These are phyloP conservation scores for Lentinula raphanica DNA, from an alignment of 768 basidiomycete genomes.

Conservation along the genomic window DNA sequence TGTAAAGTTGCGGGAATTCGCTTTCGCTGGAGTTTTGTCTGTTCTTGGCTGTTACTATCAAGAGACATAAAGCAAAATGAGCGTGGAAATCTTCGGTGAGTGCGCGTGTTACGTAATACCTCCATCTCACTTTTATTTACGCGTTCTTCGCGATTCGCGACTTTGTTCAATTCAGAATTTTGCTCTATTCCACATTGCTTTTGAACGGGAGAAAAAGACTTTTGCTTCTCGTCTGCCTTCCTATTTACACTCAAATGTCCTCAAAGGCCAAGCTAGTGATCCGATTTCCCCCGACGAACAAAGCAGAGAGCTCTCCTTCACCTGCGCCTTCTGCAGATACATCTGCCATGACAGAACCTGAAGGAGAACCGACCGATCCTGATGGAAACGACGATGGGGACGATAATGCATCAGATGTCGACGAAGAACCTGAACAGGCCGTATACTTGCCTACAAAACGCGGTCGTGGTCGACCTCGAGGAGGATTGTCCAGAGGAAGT, in stretches of 20 bases:
- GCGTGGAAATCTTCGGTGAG: slow-evolving; percentile 2
- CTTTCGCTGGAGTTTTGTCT: slow-evolving; percentile 26
- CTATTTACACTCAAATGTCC: too few species aligned
- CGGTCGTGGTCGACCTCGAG: slow-evolving; percentile 31
- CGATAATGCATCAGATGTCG: slow-evolving; percentile 26
- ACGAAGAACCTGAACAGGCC: slow-evolving; percentile 9
- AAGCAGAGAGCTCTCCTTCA: slow-evolving; percentile 17
- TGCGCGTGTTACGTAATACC: too few species aligned
- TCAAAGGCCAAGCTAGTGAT: slow-evolving; percentile 3
- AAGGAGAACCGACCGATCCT: slow-evolving; percentile 12
- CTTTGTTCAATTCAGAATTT: too few species aligned
- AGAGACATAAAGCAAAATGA: not conserved
- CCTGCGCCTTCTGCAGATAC: slow-evolving; percentile 18
- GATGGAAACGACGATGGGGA: slow-evolving; percentile 27
- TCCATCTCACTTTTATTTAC: too few species aligned
- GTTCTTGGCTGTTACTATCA: not conserved
- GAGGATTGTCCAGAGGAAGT: slow-evolving; percentile 13
- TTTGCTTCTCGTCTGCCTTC: too few species aligned
- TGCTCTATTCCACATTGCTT: too few species aligned
- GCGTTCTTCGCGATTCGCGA: too few species aligned
- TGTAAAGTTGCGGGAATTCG: slow-evolving; percentile 51
- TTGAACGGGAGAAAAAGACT: too few species aligned
- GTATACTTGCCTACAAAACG: slow-evolving; percentile 20
- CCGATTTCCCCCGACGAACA: slow-evolving; percentile 15
- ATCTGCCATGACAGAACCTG: slow-evolving; percentile 27